Percentiles rank a stretch among this genome's conserved stretches.
phyloP scores from a whole-genome alignment of 2,329 filamentous ascomycete species.

The Chrysoporthe puriensis region DNA sequence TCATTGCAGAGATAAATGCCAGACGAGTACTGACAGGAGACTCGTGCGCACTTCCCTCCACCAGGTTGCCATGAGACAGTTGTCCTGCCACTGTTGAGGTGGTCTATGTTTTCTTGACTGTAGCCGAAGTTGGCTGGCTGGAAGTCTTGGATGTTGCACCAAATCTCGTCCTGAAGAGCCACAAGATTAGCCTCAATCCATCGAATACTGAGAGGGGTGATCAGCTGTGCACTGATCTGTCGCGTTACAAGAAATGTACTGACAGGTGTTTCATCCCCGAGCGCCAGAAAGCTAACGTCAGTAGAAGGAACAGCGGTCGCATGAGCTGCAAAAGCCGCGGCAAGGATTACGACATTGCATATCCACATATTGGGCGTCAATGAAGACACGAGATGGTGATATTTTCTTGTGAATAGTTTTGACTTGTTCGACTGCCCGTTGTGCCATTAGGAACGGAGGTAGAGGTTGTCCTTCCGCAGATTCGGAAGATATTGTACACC shows the following conservation, averaged over 20 bases:
- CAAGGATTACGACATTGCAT: neutral
- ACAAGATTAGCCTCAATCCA: neutral
- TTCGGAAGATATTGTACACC: neutral
- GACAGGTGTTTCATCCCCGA: neutral
- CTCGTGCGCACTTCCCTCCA: conserved; percentile 8
- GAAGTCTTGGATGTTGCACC: conserved; percentile 6
- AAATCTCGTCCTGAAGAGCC: neutral
- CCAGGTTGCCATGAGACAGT: conserved; percentile 3
- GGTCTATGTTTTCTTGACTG: conserved; percentile 4
- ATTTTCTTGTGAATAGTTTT: neutral
- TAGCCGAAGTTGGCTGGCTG: conserved; percentile 7
- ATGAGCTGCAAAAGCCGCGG: neutral
- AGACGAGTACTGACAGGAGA: neutral
- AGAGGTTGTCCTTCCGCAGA: neutral
- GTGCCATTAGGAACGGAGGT: neutral
- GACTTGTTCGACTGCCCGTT: neutral
- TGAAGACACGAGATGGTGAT: neutral
- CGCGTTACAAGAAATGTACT: neutral
- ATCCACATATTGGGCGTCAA: neutral
- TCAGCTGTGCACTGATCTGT: neutral
- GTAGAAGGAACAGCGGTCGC: neutral
- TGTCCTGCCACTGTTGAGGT: neutral
- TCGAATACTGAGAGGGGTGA: neutral
- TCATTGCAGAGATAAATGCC: conserved; percentile 21
- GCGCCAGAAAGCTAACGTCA: neutral